A percentile compares a stretch with the other conserved stretches of the same genome.
Conservation (phyloP, 2,329 filamentous ascomycete genomes). For the Plectosphaerella sp. region DNA sequence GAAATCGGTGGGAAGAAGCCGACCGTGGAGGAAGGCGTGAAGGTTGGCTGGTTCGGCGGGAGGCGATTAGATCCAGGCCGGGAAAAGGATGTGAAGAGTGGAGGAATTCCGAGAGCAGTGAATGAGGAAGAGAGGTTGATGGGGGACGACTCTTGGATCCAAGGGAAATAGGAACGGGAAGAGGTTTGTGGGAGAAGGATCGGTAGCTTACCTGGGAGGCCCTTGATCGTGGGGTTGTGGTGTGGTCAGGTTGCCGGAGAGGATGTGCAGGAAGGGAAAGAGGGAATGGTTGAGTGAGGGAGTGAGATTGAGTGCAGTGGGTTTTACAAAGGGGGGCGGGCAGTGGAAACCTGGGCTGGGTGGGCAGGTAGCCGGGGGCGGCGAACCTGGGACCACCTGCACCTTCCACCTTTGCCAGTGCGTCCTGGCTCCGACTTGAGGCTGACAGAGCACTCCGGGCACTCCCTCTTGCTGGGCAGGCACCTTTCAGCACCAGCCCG, state of each 20-base stretch:
- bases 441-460: too few species aligned
- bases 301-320: not conserved
- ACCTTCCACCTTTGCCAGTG: conserved; percentile 6
- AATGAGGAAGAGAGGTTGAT: not conserved
- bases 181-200: not conserved
- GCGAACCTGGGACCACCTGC: conserved; percentile 2
- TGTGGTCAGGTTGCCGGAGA: not conserved
- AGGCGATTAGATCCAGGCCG: not conserved
- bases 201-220: not conserved
- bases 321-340: conserved; percentile 15
- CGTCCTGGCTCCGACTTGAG: too few species aligned
- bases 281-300: conserved; percentile 11
- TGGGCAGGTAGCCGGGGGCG: conserved; percentile 2
- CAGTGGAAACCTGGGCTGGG: conserved; percentile 11
- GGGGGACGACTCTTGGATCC: not conserved
- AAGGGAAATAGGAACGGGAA: not conserved
- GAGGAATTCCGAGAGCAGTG: not conserved
- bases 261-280: conserved; percentile 15
- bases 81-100: not conserved
- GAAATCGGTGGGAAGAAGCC: not conserved
- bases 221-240: conserved; percentile 9
- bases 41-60: not conserved
- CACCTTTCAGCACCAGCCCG: too few species aligned
- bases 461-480: too few species aligned
- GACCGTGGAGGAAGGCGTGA: not conserved